Base-by-base conservation (phyloP, 768 basidiomycete genomes). In the Termitomyces sp. region DNA sequence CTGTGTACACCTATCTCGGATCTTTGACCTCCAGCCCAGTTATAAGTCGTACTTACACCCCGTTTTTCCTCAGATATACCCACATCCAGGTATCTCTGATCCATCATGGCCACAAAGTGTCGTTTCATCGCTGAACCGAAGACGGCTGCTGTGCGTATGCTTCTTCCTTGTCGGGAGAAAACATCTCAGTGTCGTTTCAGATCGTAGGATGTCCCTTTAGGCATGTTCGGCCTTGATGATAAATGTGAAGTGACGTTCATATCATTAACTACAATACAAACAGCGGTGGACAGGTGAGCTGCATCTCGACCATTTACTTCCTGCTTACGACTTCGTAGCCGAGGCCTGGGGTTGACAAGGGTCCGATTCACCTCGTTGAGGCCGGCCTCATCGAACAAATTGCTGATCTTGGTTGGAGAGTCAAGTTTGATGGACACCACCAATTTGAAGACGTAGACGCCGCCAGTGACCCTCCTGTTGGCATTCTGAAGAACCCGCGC, bases 171-270 rank as follows among this genome's bases (percentile, higher is more conserved):
- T 44, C 49, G 16, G 50, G 22, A 41, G 33, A 24, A 28, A 52
- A 41, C 20, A 24, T 65, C 53, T 66, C 49, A 58, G 59, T 44
- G 49, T 54, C 33, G 52, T 57, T 47, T 55, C 60, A 94, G 88
- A 90, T 98, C 65, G 87, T 98, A 30, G 94, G 92, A 28, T 97
- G 94, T 74, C 95, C 95, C 16, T 97, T 97, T 81, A 93, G 90
- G 94, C 92, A 66, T 69, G 84, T 75, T 62, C 59, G 46, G 45
- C 47, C 57, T 54, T 59, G 30, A 52, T 47, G 38, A 55, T 28
- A 10, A 6, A 52, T 50, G 36, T 38, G n/a, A 61, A 52, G 50
- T 52, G 53, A 47, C 14, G 38, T 24, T 22, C 26, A 51, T 48
- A 18, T 51, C 54, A 46, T 54, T 38, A 40, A 54, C 51, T 57